These are phyloP conservation scores for Pyropia haitanensis DNA, from an alignment of 23 red algal genomes.

Conservation along the genomic window DNA sequence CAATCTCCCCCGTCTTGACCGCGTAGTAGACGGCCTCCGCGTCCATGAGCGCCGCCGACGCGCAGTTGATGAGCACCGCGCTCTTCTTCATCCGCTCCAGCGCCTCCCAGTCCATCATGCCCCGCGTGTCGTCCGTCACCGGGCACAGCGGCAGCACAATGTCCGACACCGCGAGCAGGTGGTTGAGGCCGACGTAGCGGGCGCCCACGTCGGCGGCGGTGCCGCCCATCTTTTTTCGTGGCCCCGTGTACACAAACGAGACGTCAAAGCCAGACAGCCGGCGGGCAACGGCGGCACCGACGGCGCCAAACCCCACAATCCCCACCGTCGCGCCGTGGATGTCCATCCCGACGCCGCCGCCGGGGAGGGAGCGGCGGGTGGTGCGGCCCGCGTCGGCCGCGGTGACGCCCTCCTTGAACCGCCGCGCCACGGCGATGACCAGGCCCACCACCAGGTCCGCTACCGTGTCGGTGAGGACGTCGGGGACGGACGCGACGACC, in stretches of 20 bases:
- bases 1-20: constrained; percentile 53
- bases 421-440: constrained; percentile 54
- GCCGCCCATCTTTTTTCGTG: background rate
- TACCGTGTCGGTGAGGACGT: constrained; percentile 88
- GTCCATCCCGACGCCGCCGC: constrained; percentile 62
- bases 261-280: constrained; percentile 74
- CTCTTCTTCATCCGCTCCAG: constrained; percentile 74
- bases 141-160: constrained; percentile 83
- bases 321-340: constrained; percentile 61
- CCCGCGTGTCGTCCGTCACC: constrained; percentile 49
- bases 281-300: constrained; percentile 76
- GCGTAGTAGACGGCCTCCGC: constrained; percentile 66
- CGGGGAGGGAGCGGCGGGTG: constrained; percentile 61
- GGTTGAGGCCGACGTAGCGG: constrained; percentile 15
- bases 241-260: constrained; percentile 57
- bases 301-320: constrained; percentile 77
- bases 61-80: constrained; percentile 79
- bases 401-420: constrained; percentile 70
- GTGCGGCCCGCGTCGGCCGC: constrained; percentile 47
- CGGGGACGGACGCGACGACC: constrained; percentile 60
- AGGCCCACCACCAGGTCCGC: constrained; percentile 82
- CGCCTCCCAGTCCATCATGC: constrained; percentile 49
- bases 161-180: constrained; percentile 45
- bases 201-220: constrained; percentile 28
- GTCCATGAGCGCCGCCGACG: constrained; percentile 71